phyloP scores from a whole-genome alignment of 768 basidiomycete species.

The Leccinum subgranulosum region DNA sequence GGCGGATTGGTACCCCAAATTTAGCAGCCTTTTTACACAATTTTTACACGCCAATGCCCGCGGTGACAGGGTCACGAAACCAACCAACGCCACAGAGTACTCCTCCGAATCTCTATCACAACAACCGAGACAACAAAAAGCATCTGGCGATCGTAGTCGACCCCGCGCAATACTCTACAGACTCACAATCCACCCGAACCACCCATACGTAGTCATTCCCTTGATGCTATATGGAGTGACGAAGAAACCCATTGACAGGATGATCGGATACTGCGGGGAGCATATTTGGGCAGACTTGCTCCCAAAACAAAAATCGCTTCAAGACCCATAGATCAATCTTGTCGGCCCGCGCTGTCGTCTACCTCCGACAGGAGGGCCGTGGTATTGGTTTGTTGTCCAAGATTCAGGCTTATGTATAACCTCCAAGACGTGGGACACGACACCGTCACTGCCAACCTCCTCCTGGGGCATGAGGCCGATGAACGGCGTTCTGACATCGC shows the following conservation, averaged over 20 bases:
- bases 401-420: slow-evolving; percentile 95
- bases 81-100: too few species aligned
- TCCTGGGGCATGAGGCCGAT: slow-evolving; percentile 93
- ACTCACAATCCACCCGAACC: slow-evolving; percentile 35
- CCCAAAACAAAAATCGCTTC: slow-evolving; percentile 48
- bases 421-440: slow-evolving; percentile 98
- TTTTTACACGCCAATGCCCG: slow-evolving; percentile 96
- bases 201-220: slow-evolving; percentile 75
- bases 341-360: slow-evolving; percentile 68
- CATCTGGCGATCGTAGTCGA: slow-evolving; percentile 96
- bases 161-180: slow-evolving; percentile 70
- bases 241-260: slow-evolving; percentile 89
- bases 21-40: slow-evolving; percentile 76
- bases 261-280: slow-evolving; percentile 91
- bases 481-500: slow-evolving; percentile 93
- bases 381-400: slow-evolving; percentile 96
- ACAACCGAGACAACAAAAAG: slow-evolving; percentile 88
- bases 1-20: neutral
- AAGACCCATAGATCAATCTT: slow-evolving; percentile 24
- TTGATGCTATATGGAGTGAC: slow-evolving; percentile 83
- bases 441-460: slow-evolving; percentile 95
- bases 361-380: slow-evolving; percentile 95
- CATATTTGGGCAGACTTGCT: slow-evolving; percentile 85
- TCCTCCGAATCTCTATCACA: slow-evolving; percentile 94
- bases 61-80: too few species aligned